phyloP scores from a whole-genome alignment of 2,329 filamentous ascomycete species.

The Aspergillus bombycis region DNA sequence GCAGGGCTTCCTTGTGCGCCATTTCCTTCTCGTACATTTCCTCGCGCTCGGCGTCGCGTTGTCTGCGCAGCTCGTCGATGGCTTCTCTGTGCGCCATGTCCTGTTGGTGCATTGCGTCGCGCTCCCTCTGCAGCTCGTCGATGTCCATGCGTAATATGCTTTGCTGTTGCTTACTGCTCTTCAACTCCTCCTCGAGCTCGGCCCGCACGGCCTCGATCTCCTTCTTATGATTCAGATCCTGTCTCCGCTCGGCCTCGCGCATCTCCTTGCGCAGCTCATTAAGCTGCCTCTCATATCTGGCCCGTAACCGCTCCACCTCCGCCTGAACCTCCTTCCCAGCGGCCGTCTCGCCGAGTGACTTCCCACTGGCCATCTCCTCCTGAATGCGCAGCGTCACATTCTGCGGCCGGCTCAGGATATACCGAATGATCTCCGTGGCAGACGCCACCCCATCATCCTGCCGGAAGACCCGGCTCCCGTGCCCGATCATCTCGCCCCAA shows the following conservation, averaged over 20 bases:
- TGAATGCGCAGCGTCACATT: background rate
- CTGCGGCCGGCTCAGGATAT: background rate
- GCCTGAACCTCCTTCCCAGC: background rate
- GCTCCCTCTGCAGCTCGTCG: background rate
- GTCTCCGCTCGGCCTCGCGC: background rate
- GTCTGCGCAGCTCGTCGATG: background rate
- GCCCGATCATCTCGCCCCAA: conserved; percentile 11
- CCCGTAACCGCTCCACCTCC: background rate
- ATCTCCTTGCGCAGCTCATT: background rate
- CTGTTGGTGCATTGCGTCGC: background rate
- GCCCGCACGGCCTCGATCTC: background rate
- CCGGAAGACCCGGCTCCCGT: background rate
- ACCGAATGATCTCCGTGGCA: background rate
- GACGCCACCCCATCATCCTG: background rate
- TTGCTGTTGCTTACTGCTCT: background rate
- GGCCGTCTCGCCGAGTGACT: background rate
- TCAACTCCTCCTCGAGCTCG: background rate
- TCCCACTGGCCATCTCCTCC: background rate
- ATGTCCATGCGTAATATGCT: background rate
- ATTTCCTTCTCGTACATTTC: background rate
- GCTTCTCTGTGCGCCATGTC: background rate
- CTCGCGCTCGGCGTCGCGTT: background rate
- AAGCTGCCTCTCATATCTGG: background rate
- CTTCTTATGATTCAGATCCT: background rate
- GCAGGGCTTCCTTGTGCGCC: background rate